Evolutionary conservation across 306 rosid genomes (phyloP), one percentile per base, ranked within the genome.

Genomic region (Luffa aegyptiaca): DNA sequence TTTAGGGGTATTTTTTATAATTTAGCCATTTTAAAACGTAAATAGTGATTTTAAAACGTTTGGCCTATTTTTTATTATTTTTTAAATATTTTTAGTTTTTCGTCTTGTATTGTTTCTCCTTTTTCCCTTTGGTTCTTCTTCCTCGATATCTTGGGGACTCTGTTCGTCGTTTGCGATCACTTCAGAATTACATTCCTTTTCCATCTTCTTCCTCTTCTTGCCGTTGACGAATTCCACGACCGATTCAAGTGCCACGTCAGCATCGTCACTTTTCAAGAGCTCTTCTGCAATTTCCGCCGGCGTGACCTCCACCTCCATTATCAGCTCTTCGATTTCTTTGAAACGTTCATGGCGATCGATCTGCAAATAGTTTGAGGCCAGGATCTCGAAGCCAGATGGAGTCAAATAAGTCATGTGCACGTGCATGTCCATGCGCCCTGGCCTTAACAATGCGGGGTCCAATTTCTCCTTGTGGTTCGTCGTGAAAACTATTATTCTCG

Each of bases 351-450:
- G 94, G 6, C 59, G n/a, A 53, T 77, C 62, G 64, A 84, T 82
- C 10, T 79, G 75, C 5, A 72, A 69, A 48, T 79, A 86, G 66
- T 86, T 84, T 10, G 65, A 79, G 51, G 85, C 85, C n/a, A 82
- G 84, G 45, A 48, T 81, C 82, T 81, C 13, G 62, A 87, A 90
- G 35, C 76, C 88, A 45, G 79, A 68, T 4, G 80, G 81, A 14
- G 77, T 86, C 74, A 92, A 84, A 13, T 82, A 82, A 10, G 87
- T 84, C 84, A 84, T 74, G 82, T 80, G 84, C 31, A 90, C 74
- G 10, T 87, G 89, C 88, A 84, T 80, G 72, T 88, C 95, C 89
- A 87, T 90, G 8, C 87, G 61, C 2, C 91, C 90, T 33, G 95
- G 91, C 57, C 92, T 82, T 73, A 90, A 12, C 70, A 88, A 39